Evolutionary conservation across 2,329 filamentous ascomycete genomes (phyloP).

Genomic region (Fusarium pseudograminearum): DNA sequence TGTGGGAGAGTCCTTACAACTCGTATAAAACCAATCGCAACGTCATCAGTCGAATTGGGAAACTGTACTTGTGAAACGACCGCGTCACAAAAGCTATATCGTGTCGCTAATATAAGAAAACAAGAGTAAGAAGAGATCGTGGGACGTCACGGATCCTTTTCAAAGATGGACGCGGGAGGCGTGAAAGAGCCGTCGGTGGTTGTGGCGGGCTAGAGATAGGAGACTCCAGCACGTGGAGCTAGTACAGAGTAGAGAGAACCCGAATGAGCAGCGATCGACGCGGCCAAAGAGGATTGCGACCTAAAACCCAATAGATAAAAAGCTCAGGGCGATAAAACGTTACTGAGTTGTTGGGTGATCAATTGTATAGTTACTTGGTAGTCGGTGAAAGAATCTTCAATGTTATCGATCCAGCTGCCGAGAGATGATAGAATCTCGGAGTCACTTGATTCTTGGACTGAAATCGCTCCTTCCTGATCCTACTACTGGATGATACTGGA

Average conservation of each 20-base stretch:
- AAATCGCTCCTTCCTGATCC: slow-evolving; percentile 39
- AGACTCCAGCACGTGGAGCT: slow-evolving; percentile 47
- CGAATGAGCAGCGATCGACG: slow-evolving; percentile 45
- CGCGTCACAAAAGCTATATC: slow-evolving; percentile 25
- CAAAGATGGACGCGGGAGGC: slow-evolving; percentile 26
- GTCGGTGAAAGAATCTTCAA: slow-evolving; percentile 6
- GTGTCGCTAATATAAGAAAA: slow-evolving; percentile 14
- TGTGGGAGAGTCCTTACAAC: slow-evolving; percentile 35
- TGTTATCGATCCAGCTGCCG: background rate
- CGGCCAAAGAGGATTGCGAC: slow-evolving; percentile 15
- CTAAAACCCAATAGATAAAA: slow-evolving; percentile 10
- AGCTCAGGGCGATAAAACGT: slow-evolving; percentile 3
- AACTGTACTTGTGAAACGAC: slow-evolving; percentile 12
- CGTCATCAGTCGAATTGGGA: slow-evolving; percentile 43
- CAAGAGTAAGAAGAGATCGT: slow-evolving; percentile 28
- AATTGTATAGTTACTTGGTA: background rate
- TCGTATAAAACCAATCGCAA: slow-evolving; percentile 43
- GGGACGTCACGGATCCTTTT: slow-evolving; percentile 36
- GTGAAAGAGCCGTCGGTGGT: slow-evolving; percentile 34
- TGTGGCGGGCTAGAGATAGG: slow-evolving; percentile 44
- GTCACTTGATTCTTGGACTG: slow-evolving; percentile 31
- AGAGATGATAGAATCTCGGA: slow-evolving; percentile 13
- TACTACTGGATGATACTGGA: slow-evolving; percentile 24
- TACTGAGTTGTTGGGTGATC: slow-evolving; percentile 7
- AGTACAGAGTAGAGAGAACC: slow-evolving; percentile 35